A percentile compares a stretch with the other conserved stretches of the same genome.
Conservation (phyloP, 2,329 filamentous ascomycete genomes). For the Xylariomycetidae sp. region DNA sequence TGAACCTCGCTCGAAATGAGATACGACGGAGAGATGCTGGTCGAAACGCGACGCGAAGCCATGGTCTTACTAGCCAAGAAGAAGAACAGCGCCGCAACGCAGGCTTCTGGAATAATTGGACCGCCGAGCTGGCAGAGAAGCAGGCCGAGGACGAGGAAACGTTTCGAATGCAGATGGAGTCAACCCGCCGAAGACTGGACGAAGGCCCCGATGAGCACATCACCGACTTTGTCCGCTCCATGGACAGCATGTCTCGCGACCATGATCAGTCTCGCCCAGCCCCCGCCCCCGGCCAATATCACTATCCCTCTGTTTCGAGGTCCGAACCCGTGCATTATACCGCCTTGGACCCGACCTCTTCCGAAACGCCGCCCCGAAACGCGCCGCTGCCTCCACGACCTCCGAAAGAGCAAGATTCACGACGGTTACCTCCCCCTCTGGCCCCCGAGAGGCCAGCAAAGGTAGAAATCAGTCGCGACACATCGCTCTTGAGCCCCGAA, state of each 20-base stretch:
- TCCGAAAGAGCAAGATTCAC: slow-evolving; percentile 26
- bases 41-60: slow-evolving; percentile 50
- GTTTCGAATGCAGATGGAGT: slow-evolving; percentile 47
- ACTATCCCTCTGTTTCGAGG: slow-evolving; percentile 51
- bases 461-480: slow-evolving; percentile 21
- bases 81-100: slow-evolving; percentile 47
- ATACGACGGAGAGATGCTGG: slow-evolving; percentile 60
- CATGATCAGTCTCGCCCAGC: slow-evolving; percentile 14
- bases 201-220: slow-evolving; percentile 16
- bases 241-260: too few species aligned
- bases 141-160: slow-evolving; percentile 35
- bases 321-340: slow-evolving; percentile 43
- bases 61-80: slow-evolving; percentile 51
- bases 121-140: slow-evolving; percentile 24
- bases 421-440: slow-evolving; percentile 6
- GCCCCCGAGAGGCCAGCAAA: slow-evolving; percentile 27
- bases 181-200: slow-evolving; percentile 42
- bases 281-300: too few species aligned
- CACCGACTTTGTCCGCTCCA: too few species aligned
- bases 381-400: slow-evolving; percentile 31
- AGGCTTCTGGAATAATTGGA: slow-evolving; percentile 39
- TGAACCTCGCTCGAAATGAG: slow-evolving; percentile 69
- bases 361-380: slow-evolving; percentile 9
- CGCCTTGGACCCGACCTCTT: slow-evolving; percentile 15
- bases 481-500: slow-evolving; percentile 17